Evolutionary conservation across 2,329 filamentous ascomycete genomes (phyloP).

Genomic region (Sclerotiophoma versabilis): DNA sequence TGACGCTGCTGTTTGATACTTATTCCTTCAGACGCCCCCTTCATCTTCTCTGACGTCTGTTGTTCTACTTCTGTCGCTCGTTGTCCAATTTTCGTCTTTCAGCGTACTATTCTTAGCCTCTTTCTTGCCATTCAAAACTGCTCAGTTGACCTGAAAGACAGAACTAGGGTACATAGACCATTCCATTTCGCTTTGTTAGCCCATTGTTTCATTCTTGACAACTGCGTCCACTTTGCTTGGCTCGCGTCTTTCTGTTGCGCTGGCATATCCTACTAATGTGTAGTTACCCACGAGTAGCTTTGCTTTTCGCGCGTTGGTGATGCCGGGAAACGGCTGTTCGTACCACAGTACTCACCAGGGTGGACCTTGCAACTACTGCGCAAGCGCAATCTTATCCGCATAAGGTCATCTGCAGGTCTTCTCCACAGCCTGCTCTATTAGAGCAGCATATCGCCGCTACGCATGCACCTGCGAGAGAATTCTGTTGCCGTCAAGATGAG

Average conservation of each 20-base stretch:
- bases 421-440: slow-evolving; percentile 18
- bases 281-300: slow-evolving; percentile 18
- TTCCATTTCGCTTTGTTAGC: slow-evolving; percentile 8
- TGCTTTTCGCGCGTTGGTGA: slow-evolving; percentile 19
- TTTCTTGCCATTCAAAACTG: slow-evolving; percentile 8
- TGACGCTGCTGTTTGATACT: slow-evolving; percentile 37
- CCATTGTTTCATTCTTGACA: slow-evolving; percentile 6
- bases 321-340: slow-evolving; percentile 24
- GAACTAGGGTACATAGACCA: slow-evolving; percentile 12
- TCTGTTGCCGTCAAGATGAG: slow-evolving; percentile 43
- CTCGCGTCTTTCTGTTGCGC: not conserved
- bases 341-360: slow-evolving; percentile 22
- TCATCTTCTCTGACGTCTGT: slow-evolving; percentile 26
- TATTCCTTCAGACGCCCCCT: slow-evolving; percentile 34
- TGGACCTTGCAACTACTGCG: slow-evolving; percentile 33
- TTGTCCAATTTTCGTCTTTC: slow-evolving; percentile 27
- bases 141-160: slow-evolving; percentile 5
- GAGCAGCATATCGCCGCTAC: slow-evolving; percentile 24
- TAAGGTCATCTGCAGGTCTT: slow-evolving; percentile 21
- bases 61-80: slow-evolving; percentile 34
- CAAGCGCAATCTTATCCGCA: slow-evolving; percentile 34
- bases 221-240: slow-evolving; percentile 2
- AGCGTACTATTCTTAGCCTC: slow-evolving; percentile 21
- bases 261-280: slow-evolving; percentile 26
- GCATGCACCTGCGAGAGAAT: slow-evolving; percentile 45